Conservation (phyloP, 192 early-diverging fungal genomes). For the Coemansia sp. region DNA sequence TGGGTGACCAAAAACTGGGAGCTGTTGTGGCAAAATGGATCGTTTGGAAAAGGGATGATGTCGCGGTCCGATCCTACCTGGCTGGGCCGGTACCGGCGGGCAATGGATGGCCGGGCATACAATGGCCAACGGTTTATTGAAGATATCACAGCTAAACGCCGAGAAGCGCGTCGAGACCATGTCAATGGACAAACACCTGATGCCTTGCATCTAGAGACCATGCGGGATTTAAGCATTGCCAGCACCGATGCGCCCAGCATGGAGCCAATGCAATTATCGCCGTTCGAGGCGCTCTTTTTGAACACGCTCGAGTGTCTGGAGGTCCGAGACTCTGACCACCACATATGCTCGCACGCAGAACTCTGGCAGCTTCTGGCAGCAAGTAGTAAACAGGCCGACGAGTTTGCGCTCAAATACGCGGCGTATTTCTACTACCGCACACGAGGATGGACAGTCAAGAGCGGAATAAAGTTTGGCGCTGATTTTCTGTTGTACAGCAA, state of each 20-base stretch:
- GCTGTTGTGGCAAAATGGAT: conserved; percentile 62
- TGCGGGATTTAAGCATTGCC: conserved; percentile 7
- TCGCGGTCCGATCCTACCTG: conserved; percentile 82
- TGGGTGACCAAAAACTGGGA: conserved; percentile 19
- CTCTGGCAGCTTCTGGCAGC: conserved; percentile 17
- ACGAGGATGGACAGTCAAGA: conserved; percentile 78
- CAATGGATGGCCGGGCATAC: neutral
- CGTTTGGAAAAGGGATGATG: conserved; percentile 74
- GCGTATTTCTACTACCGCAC: conserved; percentile 83
- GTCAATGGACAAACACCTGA: neutral
- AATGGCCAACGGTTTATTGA: conserved; percentile 13
- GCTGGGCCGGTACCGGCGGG: conserved; percentile 42
- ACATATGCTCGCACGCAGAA: neutral
- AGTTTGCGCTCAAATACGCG: conserved; percentile 67
- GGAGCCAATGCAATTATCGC: conserved; percentile 69
- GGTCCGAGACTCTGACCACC: conserved; percentile 30
- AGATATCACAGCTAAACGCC: conserved; percentile 37
- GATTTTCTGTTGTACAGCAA: conserved; percentile 62
- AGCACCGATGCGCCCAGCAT: conserved; percentile 16
- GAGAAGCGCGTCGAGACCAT: conserved; percentile 13
- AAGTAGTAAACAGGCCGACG: conserved; percentile 12
- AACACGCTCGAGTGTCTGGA: conserved; percentile 59
- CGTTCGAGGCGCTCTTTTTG: conserved; percentile 76
- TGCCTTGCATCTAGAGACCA: neutral
- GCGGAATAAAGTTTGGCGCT: conserved; percentile 82